Evolutionary conservation across 2,329 filamentous ascomycete genomes (phyloP).

Genomic region (Paecilomyces dactylethromorphus): DNA sequence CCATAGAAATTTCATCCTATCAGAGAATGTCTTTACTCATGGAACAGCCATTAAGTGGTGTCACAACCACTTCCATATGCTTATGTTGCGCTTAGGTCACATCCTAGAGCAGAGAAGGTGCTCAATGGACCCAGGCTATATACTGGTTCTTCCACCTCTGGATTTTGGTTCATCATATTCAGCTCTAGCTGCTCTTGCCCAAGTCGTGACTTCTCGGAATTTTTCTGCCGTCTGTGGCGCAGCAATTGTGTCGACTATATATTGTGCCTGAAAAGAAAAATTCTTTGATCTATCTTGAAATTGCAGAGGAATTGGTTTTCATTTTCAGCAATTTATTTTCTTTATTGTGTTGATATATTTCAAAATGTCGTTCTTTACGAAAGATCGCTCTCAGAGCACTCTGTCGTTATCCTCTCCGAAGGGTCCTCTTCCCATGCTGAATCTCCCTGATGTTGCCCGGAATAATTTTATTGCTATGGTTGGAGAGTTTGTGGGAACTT

Average conservation of each 20-base stretch:
- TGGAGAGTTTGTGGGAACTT: conserved; percentile 49
- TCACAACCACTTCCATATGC: background rate
- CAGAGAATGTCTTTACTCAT: background rate
- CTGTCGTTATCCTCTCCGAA: background rate
- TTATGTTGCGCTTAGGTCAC: background rate
- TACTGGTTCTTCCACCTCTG: background rate
- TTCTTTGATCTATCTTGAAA: background rate
- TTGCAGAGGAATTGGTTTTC: background rate
- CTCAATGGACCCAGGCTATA: background rate
- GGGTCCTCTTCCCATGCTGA: conserved; percentile 26
- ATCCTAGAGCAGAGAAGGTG: background rate
- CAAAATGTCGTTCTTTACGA: background rate
- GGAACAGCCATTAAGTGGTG: background rate
- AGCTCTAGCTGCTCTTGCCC: background rate
- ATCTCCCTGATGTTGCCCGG: conserved; percentile 26
- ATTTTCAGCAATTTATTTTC: background rate
- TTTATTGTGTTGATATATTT: background rate
- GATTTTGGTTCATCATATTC: background rate
- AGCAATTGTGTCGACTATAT: background rate
- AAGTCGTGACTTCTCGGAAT: background rate
- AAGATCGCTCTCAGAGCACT: background rate
- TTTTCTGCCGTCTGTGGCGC: background rate
- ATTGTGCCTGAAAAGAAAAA: background rate
- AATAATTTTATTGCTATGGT: conserved; percentile 42
- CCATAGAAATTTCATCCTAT: background rate